phyloP scores from a whole-genome alignment of 768 basidiomycete species.

The Tephrocybe sp. region DNA sequence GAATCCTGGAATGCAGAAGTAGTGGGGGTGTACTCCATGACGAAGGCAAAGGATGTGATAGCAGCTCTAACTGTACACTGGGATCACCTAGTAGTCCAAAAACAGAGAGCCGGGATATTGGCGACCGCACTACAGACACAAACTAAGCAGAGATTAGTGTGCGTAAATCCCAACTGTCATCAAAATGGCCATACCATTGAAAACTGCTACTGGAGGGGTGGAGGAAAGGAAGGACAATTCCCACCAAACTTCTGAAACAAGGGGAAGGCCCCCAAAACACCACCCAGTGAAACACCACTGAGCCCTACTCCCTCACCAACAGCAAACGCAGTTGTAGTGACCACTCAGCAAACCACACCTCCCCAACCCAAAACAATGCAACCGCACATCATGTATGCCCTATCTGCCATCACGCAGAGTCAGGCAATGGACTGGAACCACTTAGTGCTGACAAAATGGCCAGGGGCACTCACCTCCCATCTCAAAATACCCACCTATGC shows the following conservation, averaged over 20 bases:
- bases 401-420: neutral
- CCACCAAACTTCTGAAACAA: slow-evolving; percentile 18
- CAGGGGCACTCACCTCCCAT: no score
- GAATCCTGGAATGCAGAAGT: slow-evolving; percentile 17
- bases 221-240: slow-evolving; percentile 36
- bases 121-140: neutral
- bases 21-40: slow-evolving; percentile 1
- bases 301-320: no score
- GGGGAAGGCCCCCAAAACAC: neutral
- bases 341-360: neutral
- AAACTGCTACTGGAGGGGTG: slow-evolving; percentile 31
- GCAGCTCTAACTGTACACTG: neutral
- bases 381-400: slow-evolving; percentile 2
- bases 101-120: neutral
- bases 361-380: neutral
- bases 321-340: no score
- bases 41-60: slow-evolving; percentile 7
- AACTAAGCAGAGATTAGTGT: neutral
- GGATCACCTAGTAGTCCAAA: neutral
- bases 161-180: slow-evolving; percentile 24
- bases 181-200: slow-evolving; percentile 21
- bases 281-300: neutral
- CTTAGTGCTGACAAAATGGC: no score
- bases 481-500: slow-evolving; percentile 17
- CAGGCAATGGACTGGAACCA: no score